These are phyloP conservation scores for Microstegium vimineum DNA, from an alignment of 176 grass and related monocot species.

Conservation along the genomic window DNA sequence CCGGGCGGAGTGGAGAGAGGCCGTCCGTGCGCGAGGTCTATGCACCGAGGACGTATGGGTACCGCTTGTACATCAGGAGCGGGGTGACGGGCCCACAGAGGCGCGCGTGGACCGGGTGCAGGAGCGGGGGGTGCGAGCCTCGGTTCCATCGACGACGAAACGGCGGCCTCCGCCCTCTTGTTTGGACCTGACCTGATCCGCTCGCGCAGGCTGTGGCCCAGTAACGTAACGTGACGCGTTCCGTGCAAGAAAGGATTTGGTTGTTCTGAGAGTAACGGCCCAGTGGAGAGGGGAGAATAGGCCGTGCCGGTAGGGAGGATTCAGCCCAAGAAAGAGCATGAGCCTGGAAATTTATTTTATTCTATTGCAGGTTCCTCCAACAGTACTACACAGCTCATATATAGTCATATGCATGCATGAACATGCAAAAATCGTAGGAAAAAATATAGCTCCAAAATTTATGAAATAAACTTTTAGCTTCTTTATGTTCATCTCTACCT, in stretches of 20 bases:
- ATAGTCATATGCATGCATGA: no score
- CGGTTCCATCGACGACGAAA: conserved; percentile 12
- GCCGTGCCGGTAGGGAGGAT: no score
- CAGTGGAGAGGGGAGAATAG: no score
- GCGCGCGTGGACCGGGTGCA: background rate
- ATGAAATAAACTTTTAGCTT: no score
- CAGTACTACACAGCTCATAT: no score
- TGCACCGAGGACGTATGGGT: background rate
- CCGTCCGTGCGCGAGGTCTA: background rate
- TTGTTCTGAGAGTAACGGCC: background rate
- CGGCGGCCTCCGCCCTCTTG: background rate
- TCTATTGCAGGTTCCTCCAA: no score
- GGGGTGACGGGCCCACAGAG: no score
- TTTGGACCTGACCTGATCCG: conserved; percentile 21
- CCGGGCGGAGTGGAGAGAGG: background rate
- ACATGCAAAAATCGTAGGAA: no score
- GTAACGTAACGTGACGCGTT: background rate
- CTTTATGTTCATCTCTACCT: no score
- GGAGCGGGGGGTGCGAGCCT: background rate
- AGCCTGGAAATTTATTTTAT: no score
- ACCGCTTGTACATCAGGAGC: no score
- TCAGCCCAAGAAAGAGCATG: background rate
- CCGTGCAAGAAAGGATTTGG: background rate
- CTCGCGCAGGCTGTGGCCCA: background rate
- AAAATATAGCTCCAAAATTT: no score